These are phyloP conservation scores for Globisporangium paddicum DNA, from an alignment of 352 stramenopile genomes.

Conservation along the genomic window DNA sequence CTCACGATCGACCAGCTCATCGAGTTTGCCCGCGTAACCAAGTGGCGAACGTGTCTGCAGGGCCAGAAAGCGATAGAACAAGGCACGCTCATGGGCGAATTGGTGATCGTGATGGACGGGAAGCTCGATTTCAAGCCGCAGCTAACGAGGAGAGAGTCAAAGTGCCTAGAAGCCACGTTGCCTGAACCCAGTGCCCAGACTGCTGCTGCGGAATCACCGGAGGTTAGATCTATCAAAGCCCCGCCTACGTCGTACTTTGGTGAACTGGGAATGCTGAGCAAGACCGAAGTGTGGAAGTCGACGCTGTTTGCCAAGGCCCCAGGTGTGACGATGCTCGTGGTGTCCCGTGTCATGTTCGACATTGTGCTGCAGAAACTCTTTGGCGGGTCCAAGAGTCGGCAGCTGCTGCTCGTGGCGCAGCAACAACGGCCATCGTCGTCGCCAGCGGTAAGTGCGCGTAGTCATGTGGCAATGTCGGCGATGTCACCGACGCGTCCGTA, in stretches of 20 bases:
- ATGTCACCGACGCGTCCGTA: conserved; percentile 15
- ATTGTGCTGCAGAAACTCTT: conserved; percentile 36
- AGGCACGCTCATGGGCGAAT: conserved; percentile 26
- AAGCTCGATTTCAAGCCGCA: conserved; percentile 4
- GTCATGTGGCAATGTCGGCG: not conserved
- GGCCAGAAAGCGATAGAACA: conserved; percentile 20
- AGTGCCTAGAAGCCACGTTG: not conserved
- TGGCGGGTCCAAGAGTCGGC: conserved; percentile 20
- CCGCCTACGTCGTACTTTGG: conserved; percentile 27
- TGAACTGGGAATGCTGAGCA: conserved; percentile 43
- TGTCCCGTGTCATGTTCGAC: conserved; percentile 37
- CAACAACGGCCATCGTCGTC: conserved; percentile 34
- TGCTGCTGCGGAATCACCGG: not conserved
- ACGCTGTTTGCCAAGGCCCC: conserved; percentile 20
- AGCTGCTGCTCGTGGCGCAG: conserved; percentile 15
- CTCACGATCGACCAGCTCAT: conserved; percentile 52
- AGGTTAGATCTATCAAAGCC: conserved; percentile 4
- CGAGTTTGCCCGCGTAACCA: conserved; percentile 34
- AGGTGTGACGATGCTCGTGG: conserved; percentile 22
- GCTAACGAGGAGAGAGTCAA: not conserved
- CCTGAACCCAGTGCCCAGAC: not conserved
- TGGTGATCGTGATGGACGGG: conserved; percentile 49
- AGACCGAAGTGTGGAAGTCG: conserved; percentile 29
- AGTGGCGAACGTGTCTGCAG: conserved; percentile 24
- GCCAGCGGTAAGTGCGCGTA: conserved; percentile 19